These are phyloP conservation scores for Detonula confervacea DNA, from an alignment of 352 stramenopile species.

Conservation along the genomic window DNA sequence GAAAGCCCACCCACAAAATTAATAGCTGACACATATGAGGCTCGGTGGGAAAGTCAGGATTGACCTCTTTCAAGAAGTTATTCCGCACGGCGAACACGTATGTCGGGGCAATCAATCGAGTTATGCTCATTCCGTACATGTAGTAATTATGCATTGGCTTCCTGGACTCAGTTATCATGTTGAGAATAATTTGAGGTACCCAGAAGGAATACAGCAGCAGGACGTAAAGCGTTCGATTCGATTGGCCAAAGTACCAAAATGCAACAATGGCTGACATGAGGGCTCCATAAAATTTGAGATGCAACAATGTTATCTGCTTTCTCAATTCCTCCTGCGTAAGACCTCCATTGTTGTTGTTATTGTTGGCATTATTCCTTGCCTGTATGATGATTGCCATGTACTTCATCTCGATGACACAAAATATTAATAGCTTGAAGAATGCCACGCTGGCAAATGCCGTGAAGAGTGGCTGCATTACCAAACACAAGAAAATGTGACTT, in stretches of 20 bases:
- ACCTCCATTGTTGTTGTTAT: too few relatives aligned
- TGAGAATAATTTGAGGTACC: constrained; percentile 97
- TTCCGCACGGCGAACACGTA: constrained; percentile 94
- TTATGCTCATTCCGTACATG: constrained; percentile 93
- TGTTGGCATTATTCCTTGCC: constrained; percentile 88
- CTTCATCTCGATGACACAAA: constrained; percentile 98
- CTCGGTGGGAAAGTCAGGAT: constrained; percentile 75
- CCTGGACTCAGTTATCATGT: constrained; percentile 92
- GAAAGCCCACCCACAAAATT: constrained; percentile 90
- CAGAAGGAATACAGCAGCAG: constrained; percentile 97
- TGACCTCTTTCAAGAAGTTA: constrained; percentile 91
- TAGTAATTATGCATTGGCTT: constrained; percentile 94
- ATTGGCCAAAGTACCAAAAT: constrained; percentile 89
- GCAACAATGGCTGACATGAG: constrained; percentile 90
- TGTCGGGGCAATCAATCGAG: constrained; percentile 92
- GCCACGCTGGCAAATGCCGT: constrained; percentile 94
- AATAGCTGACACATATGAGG: constrained; percentile 79
- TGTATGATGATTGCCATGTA: constrained; percentile 98
- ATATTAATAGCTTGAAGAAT: constrained; percentile 98
- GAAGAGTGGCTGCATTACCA: constrained; percentile 95
- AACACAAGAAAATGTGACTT: constrained; percentile 93
- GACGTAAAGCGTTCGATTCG: constrained; percentile 89
- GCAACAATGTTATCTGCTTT: constrained; percentile 92
- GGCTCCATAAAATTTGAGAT: constrained; percentile 95
- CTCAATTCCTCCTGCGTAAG: constrained; percentile 85